Evolutionary conservation across 108 stramenopile species (phyloP), one percentile per base, ranked within the genome.

Genomic region (Discostella pseudostelligera): DNA sequence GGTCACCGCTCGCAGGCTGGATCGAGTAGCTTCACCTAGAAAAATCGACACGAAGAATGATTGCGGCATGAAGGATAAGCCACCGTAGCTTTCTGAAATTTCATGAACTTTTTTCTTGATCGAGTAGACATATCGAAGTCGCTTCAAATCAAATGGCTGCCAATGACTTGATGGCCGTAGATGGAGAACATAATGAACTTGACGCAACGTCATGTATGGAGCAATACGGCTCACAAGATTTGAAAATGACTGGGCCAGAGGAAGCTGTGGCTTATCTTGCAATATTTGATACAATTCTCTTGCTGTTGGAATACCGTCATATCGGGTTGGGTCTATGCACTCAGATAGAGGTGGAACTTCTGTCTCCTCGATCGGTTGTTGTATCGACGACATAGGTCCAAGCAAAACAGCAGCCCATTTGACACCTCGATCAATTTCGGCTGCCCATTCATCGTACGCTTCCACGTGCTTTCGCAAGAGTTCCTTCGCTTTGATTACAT

Each of bases 31-130:
- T 74, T 95, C 94, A 10, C 94, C 94, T 7, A 95, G 74, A 56
- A 95, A 95, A 14, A 95, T 76, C 14, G 89, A 90, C 5, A 95
- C 87, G 46, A 95, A 87, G 66, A 95, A 95, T 59, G 83, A 84
- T 59, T 95, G 94, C 2, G 94, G 94, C 63, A 95, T 65, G 64
- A 95, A 95, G 8, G 84, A 86, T 4, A 95, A 65, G 19, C 94
- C 94, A 17, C 94, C 94, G 46, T 95, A 95, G 39, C 79, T 84
- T 65, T 95, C 94, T 25, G 89, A 86, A 6, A 95, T 92, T 17
- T 95, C 90, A 35, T 86, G 73, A 12, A 95, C 94, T 50, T 88
- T 92, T 69, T 85, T 83, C 64, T 95, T 95, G 46, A 92, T 72
- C 48, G 89, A 82, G 78, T 86, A 88, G 11, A 95, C 90, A 59